A percentile compares a stretch with the other conserved stretches of the same genome.
phyloP scores from a whole-genome alignment of 164 flowering plant species.

The Hamamelis virginiana region DNA sequence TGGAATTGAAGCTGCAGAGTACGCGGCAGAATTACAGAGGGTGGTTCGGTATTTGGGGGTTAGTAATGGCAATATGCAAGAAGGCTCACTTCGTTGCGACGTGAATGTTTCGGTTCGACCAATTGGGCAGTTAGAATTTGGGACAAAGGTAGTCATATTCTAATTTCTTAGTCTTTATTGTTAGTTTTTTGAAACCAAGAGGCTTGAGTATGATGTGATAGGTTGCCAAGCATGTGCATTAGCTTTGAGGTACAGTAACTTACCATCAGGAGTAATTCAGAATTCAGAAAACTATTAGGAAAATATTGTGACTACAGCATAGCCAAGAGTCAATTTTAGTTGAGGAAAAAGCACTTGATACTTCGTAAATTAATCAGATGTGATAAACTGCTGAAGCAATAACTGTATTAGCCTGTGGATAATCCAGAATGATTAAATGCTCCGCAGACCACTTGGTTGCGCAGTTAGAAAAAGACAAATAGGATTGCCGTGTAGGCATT shows the following conservation, averaged over 20 bases:
- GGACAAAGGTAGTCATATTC: constrained; percentile 68
- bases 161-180: neutral
- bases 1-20: constrained; percentile 91
- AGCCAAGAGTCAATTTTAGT: neutral
- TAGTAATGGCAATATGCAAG: constrained; percentile 96
- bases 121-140: constrained; percentile 70
- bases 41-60: constrained; percentile 86
- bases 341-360: neutral
- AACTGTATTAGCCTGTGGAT: neutral
- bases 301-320: neutral
- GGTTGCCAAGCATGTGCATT: too few relatives aligned
- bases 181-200: neutral
- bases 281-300: neutral
- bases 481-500: neutral
- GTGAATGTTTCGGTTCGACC: constrained; percentile 91
- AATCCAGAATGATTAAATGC: neutral
- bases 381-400: neutral
- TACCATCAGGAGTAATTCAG: neutral
- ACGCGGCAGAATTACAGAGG: constrained; percentile 91
- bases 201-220: constrained; percentile 1
- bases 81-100: constrained; percentile 96
- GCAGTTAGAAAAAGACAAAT: neutral
- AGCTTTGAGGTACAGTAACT: neutral
- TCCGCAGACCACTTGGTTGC: neutral
- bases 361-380: neutral